Evolutionary conservation across 2,329 filamentous ascomycete species (phyloP).

Genomic region (Raffaelea arxii): DNA sequence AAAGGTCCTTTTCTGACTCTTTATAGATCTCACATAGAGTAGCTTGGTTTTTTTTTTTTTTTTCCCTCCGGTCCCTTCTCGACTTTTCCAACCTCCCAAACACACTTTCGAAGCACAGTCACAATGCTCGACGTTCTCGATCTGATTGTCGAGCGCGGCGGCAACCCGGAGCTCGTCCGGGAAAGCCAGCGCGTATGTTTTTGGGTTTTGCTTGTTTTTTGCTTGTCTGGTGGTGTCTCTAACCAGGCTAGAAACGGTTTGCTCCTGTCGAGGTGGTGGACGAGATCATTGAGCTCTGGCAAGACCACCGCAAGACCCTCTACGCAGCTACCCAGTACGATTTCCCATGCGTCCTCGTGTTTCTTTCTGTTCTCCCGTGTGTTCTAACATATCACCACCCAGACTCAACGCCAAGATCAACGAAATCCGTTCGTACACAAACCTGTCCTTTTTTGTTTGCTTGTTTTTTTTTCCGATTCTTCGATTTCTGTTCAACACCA

Average conservation of each 20-base stretch:
- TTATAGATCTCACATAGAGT: no score
- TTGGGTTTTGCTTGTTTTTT: not conserved
- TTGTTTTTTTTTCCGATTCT: not conserved
- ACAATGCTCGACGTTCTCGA: constrained; percentile 53
- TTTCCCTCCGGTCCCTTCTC: no score
- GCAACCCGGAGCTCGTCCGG: constrained; percentile 82
- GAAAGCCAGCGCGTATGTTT: constrained; percentile 61
- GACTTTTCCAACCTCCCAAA: no score
- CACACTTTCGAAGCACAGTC: not conserved
- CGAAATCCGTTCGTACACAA: constrained; percentile 25
- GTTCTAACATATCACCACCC: not conserved
- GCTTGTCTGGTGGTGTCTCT: not conserved
- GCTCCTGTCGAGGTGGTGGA: constrained; percentile 79
- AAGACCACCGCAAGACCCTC: constrained; percentile 64
- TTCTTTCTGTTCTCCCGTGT: no score
- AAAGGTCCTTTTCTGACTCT: no score
- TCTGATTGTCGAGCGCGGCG: constrained; percentile 78
- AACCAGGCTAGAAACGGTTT: constrained; percentile 46
- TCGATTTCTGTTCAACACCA: not conserved
- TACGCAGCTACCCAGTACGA: constrained; percentile 49
- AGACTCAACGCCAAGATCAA: constrained; percentile 73
- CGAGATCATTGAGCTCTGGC: constrained; percentile 77
- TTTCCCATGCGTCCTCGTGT: no score
- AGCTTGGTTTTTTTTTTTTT: no score
- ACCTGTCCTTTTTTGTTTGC: no score